Evolutionary conservation across 2,329 filamentous ascomycete species (phyloP), one percentile per base, ranked within the genome.

Genomic region (Aspergillus fructus): DNA sequence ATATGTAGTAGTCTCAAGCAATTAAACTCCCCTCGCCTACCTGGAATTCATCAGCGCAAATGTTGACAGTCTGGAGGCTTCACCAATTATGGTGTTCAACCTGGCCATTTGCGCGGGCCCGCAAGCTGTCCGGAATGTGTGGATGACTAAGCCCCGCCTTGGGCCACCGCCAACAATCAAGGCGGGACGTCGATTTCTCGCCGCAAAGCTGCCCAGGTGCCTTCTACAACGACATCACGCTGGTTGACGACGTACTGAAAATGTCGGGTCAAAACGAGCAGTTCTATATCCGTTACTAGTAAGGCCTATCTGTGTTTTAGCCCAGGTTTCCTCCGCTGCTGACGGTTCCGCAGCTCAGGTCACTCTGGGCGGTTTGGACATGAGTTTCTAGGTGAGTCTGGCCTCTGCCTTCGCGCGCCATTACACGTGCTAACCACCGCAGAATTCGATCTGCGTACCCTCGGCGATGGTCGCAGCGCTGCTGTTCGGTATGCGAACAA

Each of bases 221-320:
- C 45, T 45, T 59, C 43, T 30, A 40, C 34, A 30, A 27, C 59
- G 41, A 49, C 17, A 42, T 50, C 37, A 27, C 34, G 21, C 54
- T 55, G 43, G 34, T 34, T 59, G 49, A 54, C 40, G 39, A 60
- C 60, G n/a, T 24, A 63, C 66, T 66, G 65, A 79, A 70, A 59
- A 92, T 89, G 83, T 80, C 89, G 66, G 80, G 83, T 58, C 77
- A 82, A 67, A 89, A 84, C 75, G 93, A 97, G 68, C 88, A 89
- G 7, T 97, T 99, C 74, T 99, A 99, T 71, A 80, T 99, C 65
- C 88, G 94, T 69, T 99, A 99, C 83, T 99, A 99, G 93, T 97
- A 85, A 75, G 89, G 37, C 65, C 54, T 49, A 58, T 57, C 49
- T 48, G 55, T 60, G 53, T 49, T 63, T 52, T 64, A 63, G 70